These are phyloP conservation scores for Fusarium stilboides DNA, from an alignment of 2,329 filamentous ascomycete genomes.

Conservation along the genomic window DNA sequence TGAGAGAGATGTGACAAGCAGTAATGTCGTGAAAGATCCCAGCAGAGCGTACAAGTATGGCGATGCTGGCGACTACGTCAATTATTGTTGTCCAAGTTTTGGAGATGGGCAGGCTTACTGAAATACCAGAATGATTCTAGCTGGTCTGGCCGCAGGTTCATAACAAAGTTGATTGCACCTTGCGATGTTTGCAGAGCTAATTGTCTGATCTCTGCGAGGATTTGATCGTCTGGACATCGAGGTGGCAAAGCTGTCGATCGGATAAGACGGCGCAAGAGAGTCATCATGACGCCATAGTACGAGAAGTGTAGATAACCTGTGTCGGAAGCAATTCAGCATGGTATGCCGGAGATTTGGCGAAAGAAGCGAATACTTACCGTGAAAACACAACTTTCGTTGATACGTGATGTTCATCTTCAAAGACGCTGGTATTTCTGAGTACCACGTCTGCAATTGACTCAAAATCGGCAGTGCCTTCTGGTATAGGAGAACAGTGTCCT, in stretches of 20 bases:
- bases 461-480: slow-evolving; percentile 65
- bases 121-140: slow-evolving; percentile 60
- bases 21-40: slow-evolving; percentile 57
- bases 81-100: too few species aligned
- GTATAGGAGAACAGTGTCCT: slow-evolving; percentile 56
- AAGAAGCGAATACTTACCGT: slow-evolving; percentile 37
- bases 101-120: slow-evolving; percentile 3
- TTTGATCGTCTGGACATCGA: slow-evolving; percentile 48
- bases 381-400: slow-evolving; percentile 59
- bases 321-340: too few species aligned
- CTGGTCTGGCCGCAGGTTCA: slow-evolving; percentile 54
- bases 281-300: slow-evolving; percentile 63
- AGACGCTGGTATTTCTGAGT: slow-evolving; percentile 59
- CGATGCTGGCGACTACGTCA: slow-evolving; percentile 36
- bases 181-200: slow-evolving; percentile 52
- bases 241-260: slow-evolving; percentile 52
- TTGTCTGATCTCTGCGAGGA: slow-evolving; percentile 52
- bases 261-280: slow-evolving; percentile 62
- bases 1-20: slow-evolving; percentile 54
- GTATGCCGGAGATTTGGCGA: too few species aligned
- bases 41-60: slow-evolving; percentile 59
- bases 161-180: slow-evolving; percentile 56
- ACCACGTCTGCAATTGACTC: slow-evolving; percentile 63
- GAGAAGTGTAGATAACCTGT: slow-evolving; percentile 59
- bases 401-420: slow-evolving; percentile 61